Conservation (phyloP, 805 yeast genomes). For the Teunomyces cretensis region DNA sequence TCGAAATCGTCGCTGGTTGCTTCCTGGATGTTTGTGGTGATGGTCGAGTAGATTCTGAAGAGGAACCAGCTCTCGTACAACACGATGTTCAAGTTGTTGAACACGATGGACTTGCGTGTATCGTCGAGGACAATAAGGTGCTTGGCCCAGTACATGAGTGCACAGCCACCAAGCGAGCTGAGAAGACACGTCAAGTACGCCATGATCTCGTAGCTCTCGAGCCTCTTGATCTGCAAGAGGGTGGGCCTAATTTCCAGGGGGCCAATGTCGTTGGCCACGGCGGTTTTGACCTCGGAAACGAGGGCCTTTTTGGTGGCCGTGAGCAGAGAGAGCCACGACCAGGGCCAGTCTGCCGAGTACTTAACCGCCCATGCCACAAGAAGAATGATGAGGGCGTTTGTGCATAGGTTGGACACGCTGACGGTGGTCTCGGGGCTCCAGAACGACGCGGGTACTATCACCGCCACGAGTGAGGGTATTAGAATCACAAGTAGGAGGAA, state of each 20-base stretch:
- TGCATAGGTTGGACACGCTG: constrained; percentile 25
- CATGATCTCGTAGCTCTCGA: constrained; percentile 15
- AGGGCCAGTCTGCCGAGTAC: constrained; percentile 41
- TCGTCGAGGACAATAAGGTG: constrained; percentile 25
- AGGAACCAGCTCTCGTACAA: constrained; percentile 35
- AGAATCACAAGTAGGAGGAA: constrained; percentile 7
- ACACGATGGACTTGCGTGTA: constrained; percentile 24
- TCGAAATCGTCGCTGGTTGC: background rate
- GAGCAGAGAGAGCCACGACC: constrained; percentile 37
- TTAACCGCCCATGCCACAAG: constrained; percentile 34
- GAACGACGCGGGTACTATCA: constrained; percentile 18
- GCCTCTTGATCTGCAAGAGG: constrained; percentile 8
- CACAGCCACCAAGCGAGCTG: constrained; percentile 26
- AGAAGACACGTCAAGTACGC: constrained; percentile 26
- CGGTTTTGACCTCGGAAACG: constrained; percentile 15
- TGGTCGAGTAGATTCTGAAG: constrained; percentile 23
- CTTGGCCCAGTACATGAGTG: constrained; percentile 29
- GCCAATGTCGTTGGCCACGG: background rate
- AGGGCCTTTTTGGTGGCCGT: constrained; percentile 14
- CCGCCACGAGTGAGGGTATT: constrained; percentile 27
- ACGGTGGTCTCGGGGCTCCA: constrained; percentile 7
- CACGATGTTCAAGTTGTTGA: constrained; percentile 36
- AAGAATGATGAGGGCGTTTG: constrained; percentile 31
- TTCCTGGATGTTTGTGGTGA: constrained; percentile 1
- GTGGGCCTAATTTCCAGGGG: background rate